Conservation (phyloP, 352 stramenopile genomes). For the Pythium plurisporium region DNA sequence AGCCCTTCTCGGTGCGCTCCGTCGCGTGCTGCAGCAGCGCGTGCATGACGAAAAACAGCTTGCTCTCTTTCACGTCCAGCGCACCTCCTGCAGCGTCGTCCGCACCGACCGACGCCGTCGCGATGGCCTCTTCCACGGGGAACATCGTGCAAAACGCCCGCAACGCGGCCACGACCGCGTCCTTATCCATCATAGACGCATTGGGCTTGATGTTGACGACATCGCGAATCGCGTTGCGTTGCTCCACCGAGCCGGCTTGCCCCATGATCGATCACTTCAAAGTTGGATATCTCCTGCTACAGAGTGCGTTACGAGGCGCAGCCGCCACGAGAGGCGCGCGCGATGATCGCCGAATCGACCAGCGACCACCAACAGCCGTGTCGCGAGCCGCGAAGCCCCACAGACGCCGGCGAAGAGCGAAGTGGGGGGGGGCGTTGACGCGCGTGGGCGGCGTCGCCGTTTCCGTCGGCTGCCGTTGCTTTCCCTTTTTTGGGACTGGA, state of each 20-base stretch:
- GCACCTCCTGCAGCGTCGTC: conserved; percentile 29
- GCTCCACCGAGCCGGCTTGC: conserved; percentile 71
- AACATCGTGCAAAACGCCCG: conserved; percentile 77
- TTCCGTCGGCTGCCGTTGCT: conserved; percentile 6
- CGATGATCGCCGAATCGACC: not conserved
- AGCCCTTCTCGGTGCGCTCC: conserved; percentile 44
- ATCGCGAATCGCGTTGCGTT: conserved; percentile 74
- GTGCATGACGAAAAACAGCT: conserved; percentile 72
- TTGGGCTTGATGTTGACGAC: conserved; percentile 49
- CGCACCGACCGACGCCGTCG: conserved; percentile 30
- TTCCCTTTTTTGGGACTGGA: conserved; percentile 14
- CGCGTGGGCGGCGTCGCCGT: conserved; percentile 13
- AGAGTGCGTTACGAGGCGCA: not conserved
- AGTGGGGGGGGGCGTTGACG: conserved; percentile 2
- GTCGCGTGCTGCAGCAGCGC: conserved; percentile 62
- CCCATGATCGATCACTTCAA: conserved; percentile 39
- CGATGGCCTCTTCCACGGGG: conserved; percentile 33
- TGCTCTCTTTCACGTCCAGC: conserved; percentile 72
- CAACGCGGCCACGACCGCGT: conserved; percentile 46
- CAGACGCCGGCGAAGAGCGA: not conserved
- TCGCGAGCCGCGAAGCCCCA: too few relatives aligned
- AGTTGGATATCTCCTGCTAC: not conserved
- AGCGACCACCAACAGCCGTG: too few relatives aligned
- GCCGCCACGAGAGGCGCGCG: not conserved
- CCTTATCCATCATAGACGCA: conserved; percentile 34